Evolutionary conservation across 345 rosid species (phyloP).

Genomic region (Aegle marmelos): DNA sequence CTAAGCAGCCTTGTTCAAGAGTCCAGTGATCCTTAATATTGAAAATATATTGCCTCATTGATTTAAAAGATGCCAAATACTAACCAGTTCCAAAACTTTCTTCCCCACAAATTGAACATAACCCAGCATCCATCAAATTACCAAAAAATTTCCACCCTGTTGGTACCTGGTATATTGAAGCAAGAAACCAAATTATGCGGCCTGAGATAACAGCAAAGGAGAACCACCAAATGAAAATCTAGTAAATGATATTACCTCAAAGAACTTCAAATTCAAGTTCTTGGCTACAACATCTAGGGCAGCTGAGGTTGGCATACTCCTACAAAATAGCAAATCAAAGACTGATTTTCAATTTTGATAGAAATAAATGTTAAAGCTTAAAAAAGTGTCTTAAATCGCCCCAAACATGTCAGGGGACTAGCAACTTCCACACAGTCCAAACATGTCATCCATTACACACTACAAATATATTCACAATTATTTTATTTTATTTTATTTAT

Average conservation of each 20-base stretch:
- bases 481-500: too few species aligned
- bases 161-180: conserved; percentile 61
- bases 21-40: not conserved
- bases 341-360: not conserved
- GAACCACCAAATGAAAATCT: conserved; percentile 4
- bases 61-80: conserved; percentile 18
- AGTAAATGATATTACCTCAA: conserved; percentile 61
- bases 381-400: not conserved
- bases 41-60: not conserved
- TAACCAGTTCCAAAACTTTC: conserved; percentile 99
- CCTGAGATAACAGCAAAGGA: not conserved
- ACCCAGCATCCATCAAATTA: conserved; percentile 97
- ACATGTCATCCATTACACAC: not conserved
- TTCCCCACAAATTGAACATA: conserved; percentile 96
- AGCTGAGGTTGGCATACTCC: conserved; percentile 99
- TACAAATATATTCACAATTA: not conserved
- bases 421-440: not conserved
- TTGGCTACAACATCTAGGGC: conserved; percentile 98
- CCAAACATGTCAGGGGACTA: not conserved
- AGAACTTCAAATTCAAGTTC: conserved; percentile 77
- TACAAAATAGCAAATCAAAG: conserved; percentile 34
- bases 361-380: not conserved
- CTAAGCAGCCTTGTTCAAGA: conserved; percentile 5
- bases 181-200: conserved; percentile 17
- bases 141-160: conserved; percentile 99